phyloP scores from a whole-genome alignment of 2,329 filamentous ascomycete genomes.

The Thielaviopsis musarum region DNA sequence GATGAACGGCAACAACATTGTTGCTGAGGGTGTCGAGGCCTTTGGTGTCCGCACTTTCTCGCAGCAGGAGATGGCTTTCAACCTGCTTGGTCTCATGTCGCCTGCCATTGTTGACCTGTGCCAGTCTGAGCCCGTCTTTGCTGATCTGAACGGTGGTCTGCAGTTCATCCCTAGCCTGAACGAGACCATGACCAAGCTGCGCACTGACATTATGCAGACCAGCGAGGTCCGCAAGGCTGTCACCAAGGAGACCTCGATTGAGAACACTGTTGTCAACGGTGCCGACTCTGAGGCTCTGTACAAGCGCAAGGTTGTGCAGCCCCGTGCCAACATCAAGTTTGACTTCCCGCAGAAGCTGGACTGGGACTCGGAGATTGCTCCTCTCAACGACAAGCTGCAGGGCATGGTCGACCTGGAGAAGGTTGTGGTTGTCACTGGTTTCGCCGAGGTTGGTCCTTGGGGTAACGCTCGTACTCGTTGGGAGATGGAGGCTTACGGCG shows the following conservation, averaged over 20 bases:
- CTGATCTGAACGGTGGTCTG: constrained; percentile 90
- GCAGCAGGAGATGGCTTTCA: constrained; percentile 99
- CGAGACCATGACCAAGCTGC: constrained; percentile 79
- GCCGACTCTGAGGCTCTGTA: constrained; percentile 83
- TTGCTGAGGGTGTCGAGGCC: constrained; percentile 90
- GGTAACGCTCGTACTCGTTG: constrained; percentile 95
- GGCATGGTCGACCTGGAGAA: constrained; percentile 98
- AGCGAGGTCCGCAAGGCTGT: constrained; percentile 88
- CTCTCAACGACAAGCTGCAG: constrained; percentile 74
- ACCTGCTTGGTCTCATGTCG: constrained; percentile 88
- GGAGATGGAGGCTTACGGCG: constrained; percentile 97
- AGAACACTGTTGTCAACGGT: constrained; percentile 95
- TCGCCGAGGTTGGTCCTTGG: constrained; percentile 92
- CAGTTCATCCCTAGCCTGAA: constrained; percentile 97
- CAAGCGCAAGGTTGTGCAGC: constrained; percentile 85
- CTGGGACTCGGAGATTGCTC: constrained; percentile 81
- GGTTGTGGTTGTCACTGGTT: constrained; percentile 93
- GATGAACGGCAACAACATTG: constrained; percentile 95
- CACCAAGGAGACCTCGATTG: constrained; percentile 85
- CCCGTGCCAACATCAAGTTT: constrained; percentile 94
- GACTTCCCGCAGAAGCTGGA: constrained; percentile 82
- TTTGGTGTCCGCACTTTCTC: constrained; percentile 97
- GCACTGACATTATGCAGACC: constrained; percentile 87
- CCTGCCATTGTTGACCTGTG: constrained; percentile 88
- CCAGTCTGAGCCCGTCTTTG: constrained; percentile 88